These are phyloP conservation scores for Boletus sp. DNA, from an alignment of 768 basidiomycete species.

Conservation along the genomic window DNA sequence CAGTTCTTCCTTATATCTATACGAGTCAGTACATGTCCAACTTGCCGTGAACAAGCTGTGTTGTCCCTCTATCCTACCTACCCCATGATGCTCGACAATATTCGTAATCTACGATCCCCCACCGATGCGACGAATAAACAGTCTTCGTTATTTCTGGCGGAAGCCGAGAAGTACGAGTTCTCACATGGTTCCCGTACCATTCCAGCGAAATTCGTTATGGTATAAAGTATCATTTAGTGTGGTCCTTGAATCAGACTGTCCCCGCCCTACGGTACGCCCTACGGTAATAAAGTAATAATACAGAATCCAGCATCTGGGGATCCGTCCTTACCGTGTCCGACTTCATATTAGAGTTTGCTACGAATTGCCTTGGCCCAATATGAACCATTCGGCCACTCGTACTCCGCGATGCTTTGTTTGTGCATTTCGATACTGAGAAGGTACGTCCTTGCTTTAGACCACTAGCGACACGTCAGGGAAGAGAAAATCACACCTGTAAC, in stretches of 20 bases:
- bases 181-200: background rate
- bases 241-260: background rate
- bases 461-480: background rate
- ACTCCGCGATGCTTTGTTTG: slow-evolving; percentile 74
- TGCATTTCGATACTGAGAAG: slow-evolving; percentile 82
- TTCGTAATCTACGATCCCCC: background rate
- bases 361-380: slow-evolving; percentile 24
- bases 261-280: too few relatives aligned
- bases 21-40: slow-evolving; percentile 9
- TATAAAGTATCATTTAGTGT: background rate
- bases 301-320: background rate
- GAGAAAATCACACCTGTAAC: slow-evolving; percentile 44
- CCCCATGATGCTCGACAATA: slow-evolving; percentile 2
- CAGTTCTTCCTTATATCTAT: slow-evolving; percentile 23
- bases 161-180: background rate
- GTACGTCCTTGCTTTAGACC: background rate
- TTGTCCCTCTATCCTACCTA: slow-evolving; percentile 3
- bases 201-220: background rate
- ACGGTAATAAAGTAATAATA: slow-evolving; percentile 1
- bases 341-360: background rate
- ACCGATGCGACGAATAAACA: background rate
- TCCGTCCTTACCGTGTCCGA: background rate
- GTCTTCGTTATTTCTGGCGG: background rate
- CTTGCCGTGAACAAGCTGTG: slow-evolving; percentile 6
- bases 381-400: slow-evolving; percentile 76